Base-by-base conservation (phyloP, 805 yeast species). In the Helenozyma rhizophorensis region DNA sequence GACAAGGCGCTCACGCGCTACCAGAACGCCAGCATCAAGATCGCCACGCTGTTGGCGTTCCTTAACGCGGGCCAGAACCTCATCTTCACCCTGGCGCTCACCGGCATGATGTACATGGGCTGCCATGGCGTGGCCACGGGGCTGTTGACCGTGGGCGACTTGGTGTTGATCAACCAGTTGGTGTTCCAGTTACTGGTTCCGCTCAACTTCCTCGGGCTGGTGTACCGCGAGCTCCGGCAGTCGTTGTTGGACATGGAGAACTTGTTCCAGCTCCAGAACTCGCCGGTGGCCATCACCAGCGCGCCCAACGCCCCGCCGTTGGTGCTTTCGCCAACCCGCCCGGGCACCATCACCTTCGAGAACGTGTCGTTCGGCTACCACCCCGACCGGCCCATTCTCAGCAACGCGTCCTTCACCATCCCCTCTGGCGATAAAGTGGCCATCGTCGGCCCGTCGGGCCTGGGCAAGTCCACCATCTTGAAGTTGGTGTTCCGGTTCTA, bases 91-190 rank as follows among this genome's bases (percentile, higher is more conserved):
- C 60, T 84, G 25, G 97, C 98, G 1, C 65, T 93, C 42, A 93
- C 98, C 1, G 84, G 80, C 2, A 93, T 93, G 94, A 93, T 93
- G 98, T 93, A 85, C 57, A 81, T 93, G 95, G 97, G 96, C 11
- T 86, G 96, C 50, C 77, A 79, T 34, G 97, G 97, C 17, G 93
- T 93, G n/a, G 78, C 87, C 10, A 59, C 74, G 3, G 96, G 96
- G 0, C 58, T 76, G 1, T 65, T 93, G 34, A 82, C 94, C 1
- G 97, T 93, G 14, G 98, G 98, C 46, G 98, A 93, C 55, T 68
- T 93, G 51, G 97, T 93, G 14, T 68, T 93, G 39, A 90, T 93
- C 44, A 93, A 93, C 60, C 98, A 93, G 62, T 72, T 93, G 36
- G 97, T 93, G 11, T 93, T 93, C 70, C 98, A 93, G 65, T 71